These are phyloP conservation scores for Eutrema heterophyllum DNA, from an alignment of 345 rosid species.

Conservation along the genomic window DNA sequence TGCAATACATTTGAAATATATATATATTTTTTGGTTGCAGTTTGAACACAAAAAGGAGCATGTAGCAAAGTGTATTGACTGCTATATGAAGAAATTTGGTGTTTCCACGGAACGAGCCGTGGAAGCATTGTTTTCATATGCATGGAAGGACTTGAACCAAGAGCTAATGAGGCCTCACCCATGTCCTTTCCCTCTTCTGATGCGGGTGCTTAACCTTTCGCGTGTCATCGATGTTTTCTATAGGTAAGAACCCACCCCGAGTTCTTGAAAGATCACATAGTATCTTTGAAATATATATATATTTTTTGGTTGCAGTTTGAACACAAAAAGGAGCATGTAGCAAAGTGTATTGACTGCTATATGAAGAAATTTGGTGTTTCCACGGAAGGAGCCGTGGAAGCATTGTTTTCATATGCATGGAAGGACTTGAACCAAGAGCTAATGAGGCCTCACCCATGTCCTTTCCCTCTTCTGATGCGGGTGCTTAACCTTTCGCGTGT, in stretches of 20 bases:
- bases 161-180: constrained; percentile 15
- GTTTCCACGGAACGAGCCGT: constrained; percentile 10
- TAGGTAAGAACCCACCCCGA: constrained; percentile 14
- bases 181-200: constrained; percentile 8
- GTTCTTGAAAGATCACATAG: constrained; percentile 1
- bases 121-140: neutral
- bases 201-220: neutral
- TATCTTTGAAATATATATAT: neutral
- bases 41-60: constrained; percentile 20
- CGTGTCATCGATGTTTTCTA: constrained; percentile 21
- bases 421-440: constrained; percentile 27
- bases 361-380: constrained; percentile 22
- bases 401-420: constrained; percentile 11
- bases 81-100: constrained; percentile 22
- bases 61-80: constrained; percentile 20
- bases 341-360: constrained; percentile 21
- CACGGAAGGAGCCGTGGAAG: neutral
- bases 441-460: neutral
- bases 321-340: constrained; percentile 17
- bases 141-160: constrained; percentile 29
- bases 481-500: constrained; percentile 1
- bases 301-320: constrained; percentile 4
- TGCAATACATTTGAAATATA: too few relatives aligned
- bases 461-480: constrained; percentile 14
- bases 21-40: neutral